Evolutionary conservation across 805 yeast species (phyloP), one percentile per base, ranked within the genome.

Genomic region (Clavispora fructus): DNA sequence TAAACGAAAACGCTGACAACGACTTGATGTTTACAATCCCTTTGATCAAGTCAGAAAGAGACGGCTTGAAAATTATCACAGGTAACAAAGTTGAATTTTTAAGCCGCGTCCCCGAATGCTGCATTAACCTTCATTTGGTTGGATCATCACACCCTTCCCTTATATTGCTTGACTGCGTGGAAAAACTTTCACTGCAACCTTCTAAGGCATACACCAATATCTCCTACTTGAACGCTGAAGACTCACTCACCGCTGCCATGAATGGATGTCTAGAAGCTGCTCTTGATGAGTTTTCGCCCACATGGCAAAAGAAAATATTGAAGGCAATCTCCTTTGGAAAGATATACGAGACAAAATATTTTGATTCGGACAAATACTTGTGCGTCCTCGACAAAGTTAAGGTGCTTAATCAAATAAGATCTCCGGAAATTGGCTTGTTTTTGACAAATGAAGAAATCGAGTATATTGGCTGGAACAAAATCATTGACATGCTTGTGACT

Each of bases 321-420:
- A 75, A 80, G 44, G 96, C 97, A 1, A 96, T 91, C 0, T 72
- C 87, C 0, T 87, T 91, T 65, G 99, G 97, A 0, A 94, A 92
- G 55, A 74, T 87, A 0, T 71, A 78, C 42, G 62, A 55, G 39
- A 79, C 76, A 8, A 58, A 71, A 3, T 79, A 74, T 55, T 83
- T 82, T 43, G 56, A 68, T 57, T 71, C 90, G 3, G 78, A 78
- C 47, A 66, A 71, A 40, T 88, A 85, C 55, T 78, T 88, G 3
- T 71, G 72, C n/a, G 77, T 80, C 2, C 73, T 91, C 50, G 75
- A 83, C 54, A 68, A 68, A 31, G 56, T 89, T 19, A 75, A 88
- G 51, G 79, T 89, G 1, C 67, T 90, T 44, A 92, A 91, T 57
- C 79, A 82, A 31, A 63, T 92, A 5, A 68, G 95, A 42, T 71